phyloP scores from a whole-genome alignment of 139 green algal species.

The Volvox reticuliferus region DNA sequence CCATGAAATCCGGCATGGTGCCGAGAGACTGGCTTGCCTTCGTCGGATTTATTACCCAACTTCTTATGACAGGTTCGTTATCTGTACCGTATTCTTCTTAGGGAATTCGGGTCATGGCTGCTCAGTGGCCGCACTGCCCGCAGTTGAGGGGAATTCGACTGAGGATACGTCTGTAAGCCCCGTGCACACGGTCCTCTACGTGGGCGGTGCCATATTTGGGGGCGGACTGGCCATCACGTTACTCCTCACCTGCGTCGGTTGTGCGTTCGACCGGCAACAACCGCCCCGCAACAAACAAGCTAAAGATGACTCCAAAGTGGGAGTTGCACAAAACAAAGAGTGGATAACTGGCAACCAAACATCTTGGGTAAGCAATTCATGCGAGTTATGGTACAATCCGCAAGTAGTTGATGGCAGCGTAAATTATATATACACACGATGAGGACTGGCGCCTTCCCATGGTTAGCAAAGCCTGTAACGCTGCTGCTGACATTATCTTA shows the following conservation, averaged over 20 bases:
- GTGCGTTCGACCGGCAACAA: neutral
- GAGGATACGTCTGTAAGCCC: neutral
- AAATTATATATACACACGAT: too few relatives aligned
- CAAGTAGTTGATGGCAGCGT: too few relatives aligned
- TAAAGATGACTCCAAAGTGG: neutral
- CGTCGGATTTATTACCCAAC: neutral
- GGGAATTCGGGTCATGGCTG: neutral
- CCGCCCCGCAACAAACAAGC: neutral
- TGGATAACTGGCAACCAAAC: neutral
- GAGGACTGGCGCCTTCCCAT: too few relatives aligned
- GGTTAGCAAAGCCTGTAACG: too few relatives aligned
- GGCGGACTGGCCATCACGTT: neutral
- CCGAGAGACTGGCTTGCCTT: neutral
- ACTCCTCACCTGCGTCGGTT: neutral
- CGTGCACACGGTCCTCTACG: slow-evolving; percentile 1
- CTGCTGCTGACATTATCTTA: too few relatives aligned
- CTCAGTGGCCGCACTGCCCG: neutral
- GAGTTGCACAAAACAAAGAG: too few relatives aligned
- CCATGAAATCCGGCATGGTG: neutral
- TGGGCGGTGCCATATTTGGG: neutral
- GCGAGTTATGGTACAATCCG: neutral
- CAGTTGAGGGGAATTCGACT: slow-evolving; percentile 1
- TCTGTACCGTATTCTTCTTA: neutral
- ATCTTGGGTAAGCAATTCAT: neutral
- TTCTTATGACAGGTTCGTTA: neutral